Base-by-base conservation (phyloP, 768 basidiomycete genomes). In the Mycena pura region DNA sequence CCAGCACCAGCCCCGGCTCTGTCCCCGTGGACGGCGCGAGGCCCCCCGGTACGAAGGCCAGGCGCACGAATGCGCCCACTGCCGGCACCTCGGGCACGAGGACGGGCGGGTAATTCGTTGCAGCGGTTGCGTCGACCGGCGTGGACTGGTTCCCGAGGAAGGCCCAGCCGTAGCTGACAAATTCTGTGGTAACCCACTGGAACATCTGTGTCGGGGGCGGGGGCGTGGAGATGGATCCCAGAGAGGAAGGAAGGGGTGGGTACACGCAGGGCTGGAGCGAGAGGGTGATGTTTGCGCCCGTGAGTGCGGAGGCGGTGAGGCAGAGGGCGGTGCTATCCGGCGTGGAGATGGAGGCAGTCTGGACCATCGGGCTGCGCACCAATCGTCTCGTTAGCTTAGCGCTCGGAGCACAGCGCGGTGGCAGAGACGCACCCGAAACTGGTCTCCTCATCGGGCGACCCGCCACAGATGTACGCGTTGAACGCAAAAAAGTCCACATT, bases 231-330 rank as follows among this genome's bases (percentile, higher is more conserved):
- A 57, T 24, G n/a, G 36, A 17, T 48, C 15, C 46, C 49, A n/a
- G 41, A n/a, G 15, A 10, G 36, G 17, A 17, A 14, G 10, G 38
- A 24, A 38, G 15, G 13, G 1, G 4, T 5, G n/a, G 47, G 9
- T 41, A 58, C 57, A 59, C 25, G 48, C 49, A 59, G 24, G 49
- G 40, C n/a, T 36, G 49, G 14, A 59, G 49, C n/a, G 40, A 51
- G 34, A 59, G 17, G 9, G 34, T 51, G 7, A 49, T 49, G 10
- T 51, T 58, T 29, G 57, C 48, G 17, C 32, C 48, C 22, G 36
- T 38, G 48, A 51, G 57, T 25, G n/a, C 40, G 24, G 57, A 58
- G 25, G 51, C 25, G 1, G 56, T 58, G 22, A 46, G 27, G 27
- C 45, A 46, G 21, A 43, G 41, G 41, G 21, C 41, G 41, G 21